phyloP scores from a whole-genome alignment of 208 protist genomes.

The Trypanosoma melophagium region DNA sequence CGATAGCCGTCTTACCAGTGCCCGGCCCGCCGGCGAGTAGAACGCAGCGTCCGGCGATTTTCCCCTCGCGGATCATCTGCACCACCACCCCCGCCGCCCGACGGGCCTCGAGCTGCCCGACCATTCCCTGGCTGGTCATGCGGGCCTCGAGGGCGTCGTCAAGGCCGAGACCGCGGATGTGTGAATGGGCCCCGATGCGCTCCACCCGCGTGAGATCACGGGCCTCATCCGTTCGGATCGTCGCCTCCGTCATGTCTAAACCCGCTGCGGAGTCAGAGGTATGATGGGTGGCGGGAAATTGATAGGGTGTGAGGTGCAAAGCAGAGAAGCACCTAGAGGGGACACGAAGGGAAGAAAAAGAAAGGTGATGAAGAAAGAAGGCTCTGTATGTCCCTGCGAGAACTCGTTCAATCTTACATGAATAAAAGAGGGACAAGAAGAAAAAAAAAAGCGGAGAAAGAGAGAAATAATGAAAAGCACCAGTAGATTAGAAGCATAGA shows the following conservation, averaged over 20 bases:
- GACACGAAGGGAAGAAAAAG: no score
- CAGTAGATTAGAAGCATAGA: no score
- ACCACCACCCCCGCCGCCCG: conserved; percentile 90
- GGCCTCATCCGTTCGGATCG: conserved; percentile 90
- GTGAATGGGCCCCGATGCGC: conserved; percentile 98
- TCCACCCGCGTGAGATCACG: conserved; percentile 97
- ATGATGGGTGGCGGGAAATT: no score
- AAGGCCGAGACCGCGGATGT: conserved; percentile 99
- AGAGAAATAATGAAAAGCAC: neutral
- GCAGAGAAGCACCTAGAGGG: no score
- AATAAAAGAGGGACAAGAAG: conserved; percentile 24
- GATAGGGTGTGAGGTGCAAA: no score
- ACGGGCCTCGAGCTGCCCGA: conserved; percentile 97
- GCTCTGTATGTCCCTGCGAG: neutral
- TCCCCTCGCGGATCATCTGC: conserved; percentile 98
- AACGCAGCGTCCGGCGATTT: conserved; percentile 99
- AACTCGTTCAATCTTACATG: neutral
- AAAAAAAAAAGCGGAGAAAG: conserved; percentile 6
- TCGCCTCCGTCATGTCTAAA: conserved; percentile 52
- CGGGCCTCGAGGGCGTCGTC: conserved; percentile 97
- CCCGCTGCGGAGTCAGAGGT: neutral
- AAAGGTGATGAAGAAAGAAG: no score
- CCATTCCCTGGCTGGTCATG: conserved; percentile 96
- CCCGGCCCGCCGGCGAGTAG: conserved; percentile 98
- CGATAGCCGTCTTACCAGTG: conserved; percentile 99